Evolutionary conservation across 208 protist genomes (phyloP), one percentile per base, ranked within the genome.

Genomic region (Acanthamoeba quina): DNA sequence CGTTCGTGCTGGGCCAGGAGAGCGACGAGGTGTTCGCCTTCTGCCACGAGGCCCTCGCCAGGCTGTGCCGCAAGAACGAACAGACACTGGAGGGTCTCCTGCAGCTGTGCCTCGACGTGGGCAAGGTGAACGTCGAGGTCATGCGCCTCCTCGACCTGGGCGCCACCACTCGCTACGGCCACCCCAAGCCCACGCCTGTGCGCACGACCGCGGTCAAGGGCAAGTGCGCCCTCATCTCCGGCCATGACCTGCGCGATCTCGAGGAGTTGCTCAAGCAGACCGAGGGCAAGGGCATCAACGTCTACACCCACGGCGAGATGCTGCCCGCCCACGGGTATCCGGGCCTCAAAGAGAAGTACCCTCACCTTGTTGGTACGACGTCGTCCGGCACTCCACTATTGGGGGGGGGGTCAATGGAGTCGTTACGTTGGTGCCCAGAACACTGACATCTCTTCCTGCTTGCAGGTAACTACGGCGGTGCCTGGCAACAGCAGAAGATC

Each of bases 241-340:
- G 97, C n/a, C 97, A 98, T 74, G 97, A 98, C 94, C 60, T 98
- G 5, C 31, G 37, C 47, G 96, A 97, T 60, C 66, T 99, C 10
- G 44, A 96, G 24, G 95, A 86, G 3, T 52, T 98, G 4, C 95
- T 98, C 7, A 83, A 97, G 93, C 78, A 95, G 44, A 97, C 96
- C 21, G 83, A 97, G 60, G 90, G 78, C 26, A 94, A 92, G 19
- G 97, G 95, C 44, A 96, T 99, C 74, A 97, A 98, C 76, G 96
- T 99, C 13, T 99, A 98, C 93, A 99, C 98, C 4, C 98, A 99
- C 95, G 98, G 98, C 70, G 98, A 99, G 94, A 98, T 99, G 97
- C 95, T 99, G 9, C 97, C 98, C 13, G 97, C 96, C 5, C 96
- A 99, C 82, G 95, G 64, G 9, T 99, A 99, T 76, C 98, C 98